Conservation (phyloP, 768 basidiomycete genomes). For the Trametes cingulata region DNA sequence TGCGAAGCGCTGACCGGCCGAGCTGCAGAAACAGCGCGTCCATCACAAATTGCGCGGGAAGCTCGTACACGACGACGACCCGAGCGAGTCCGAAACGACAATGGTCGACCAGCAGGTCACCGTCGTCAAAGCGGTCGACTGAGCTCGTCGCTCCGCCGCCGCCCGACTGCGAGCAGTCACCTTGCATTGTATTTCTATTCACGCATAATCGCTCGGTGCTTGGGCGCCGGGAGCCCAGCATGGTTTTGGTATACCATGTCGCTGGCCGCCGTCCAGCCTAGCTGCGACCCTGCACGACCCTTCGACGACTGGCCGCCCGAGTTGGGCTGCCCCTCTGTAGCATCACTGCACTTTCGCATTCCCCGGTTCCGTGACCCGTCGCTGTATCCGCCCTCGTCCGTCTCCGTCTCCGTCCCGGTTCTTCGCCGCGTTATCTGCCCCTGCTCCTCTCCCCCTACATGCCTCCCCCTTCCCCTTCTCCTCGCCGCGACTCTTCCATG, state of each 20-base stretch:
- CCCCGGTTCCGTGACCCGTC: neutral
- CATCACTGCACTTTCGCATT: neutral
- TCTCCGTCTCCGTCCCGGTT: neutral
- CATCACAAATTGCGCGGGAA: conserved; percentile 11
- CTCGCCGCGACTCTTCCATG: neutral
- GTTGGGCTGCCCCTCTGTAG: neutral
- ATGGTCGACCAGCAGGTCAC: conserved; percentile 14
- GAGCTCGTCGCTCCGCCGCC: neutral
- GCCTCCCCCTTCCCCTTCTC: neutral
- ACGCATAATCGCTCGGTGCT: neutral
- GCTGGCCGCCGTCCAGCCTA: neutral
- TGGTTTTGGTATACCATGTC: neutral
- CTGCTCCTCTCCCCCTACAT: neutral
- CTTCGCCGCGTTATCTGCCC: neutral
- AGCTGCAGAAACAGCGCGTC: conserved; percentile 10
- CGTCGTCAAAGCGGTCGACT: neutral
- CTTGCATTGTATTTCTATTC: neutral
- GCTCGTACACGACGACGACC: neutral
- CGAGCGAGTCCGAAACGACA: conserved; percentile 19
- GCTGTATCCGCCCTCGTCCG: neutral
- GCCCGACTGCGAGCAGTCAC: neutral
- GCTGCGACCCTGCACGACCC: neutral
- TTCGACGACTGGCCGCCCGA: no score
- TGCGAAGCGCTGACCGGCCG: neutral
- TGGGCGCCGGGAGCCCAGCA: neutral